Evolutionary conservation across 2,329 filamentous ascomycete species (phyloP), one percentile per base, ranked within the genome.

Genomic region (Fusarium coffeatum): DNA sequence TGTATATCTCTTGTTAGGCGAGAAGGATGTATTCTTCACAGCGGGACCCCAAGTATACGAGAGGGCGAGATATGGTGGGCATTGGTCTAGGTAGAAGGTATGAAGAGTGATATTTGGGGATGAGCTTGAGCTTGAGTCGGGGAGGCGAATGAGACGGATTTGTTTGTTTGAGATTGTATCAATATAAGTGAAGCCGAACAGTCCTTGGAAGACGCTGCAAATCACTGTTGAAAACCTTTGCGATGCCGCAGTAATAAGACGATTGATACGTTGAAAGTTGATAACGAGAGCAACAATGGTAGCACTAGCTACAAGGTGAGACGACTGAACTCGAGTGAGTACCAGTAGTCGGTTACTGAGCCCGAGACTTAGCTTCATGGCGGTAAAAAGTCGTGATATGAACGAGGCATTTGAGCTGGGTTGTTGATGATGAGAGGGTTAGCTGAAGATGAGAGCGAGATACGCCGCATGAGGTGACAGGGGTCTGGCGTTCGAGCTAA

Each of bases 11-110:
- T 3, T 18, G 9, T 18, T 37, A 5, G 2, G 4, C 2, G 32
- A 3, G 3, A 18, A 34, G 1, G 16, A 1, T 18, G 32, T 3
- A 11, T 37, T 37, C 16, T 18, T 18, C 2, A 37, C 16, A 0
- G 34, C 34, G 0, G 34, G 18, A 12, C 34, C 34, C 34, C 34
- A 37, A 7, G 34, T 37, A 37, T 37, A 37, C 6, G 34, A 37
- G 6, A 37, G 34, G 18, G 34, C 34, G 18, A 37, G 34, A 37
- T n/a, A 37, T n/a, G 34, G 18, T n/a, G 34, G 34, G 18, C 34
- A 37, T 37, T 37, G 34, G 6, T 11, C 6, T 4, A 37, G 34
- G 18, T 12, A 2, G 34, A 37, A 37, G 18, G 34, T 37, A n/a
- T 37, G 34, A 37, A 37, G 18, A 37, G 34, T 37, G 18, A 37